Evolutionary conservation across 495 filamentous ascomycete genomes (phyloP).

Genomic region (Tuber indicum): DNA sequence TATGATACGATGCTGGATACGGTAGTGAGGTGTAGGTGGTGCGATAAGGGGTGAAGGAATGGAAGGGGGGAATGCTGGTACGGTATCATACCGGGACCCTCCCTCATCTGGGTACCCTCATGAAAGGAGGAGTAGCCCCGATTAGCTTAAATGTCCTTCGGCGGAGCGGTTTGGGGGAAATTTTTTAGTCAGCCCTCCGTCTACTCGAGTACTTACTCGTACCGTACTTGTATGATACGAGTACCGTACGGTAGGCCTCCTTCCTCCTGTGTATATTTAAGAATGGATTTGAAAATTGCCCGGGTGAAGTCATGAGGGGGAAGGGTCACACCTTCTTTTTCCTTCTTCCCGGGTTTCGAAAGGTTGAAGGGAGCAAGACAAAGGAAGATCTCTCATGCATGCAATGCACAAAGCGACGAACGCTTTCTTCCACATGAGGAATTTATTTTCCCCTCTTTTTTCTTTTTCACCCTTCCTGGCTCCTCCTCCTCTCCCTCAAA

Average conservation of each 20-base stretch:
- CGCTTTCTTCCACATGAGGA: neutral
- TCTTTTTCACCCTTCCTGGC: neutral
- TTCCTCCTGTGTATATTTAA: neutral
- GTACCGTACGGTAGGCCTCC: too few relatives aligned
- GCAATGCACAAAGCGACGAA: slow-evolving; percentile 1
- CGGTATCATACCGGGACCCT: too few relatives aligned
- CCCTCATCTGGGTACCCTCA: neutral
- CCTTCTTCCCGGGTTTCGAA: neutral
- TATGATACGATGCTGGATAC: neutral
- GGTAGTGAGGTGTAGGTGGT: neutral
- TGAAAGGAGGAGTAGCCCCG: neutral
- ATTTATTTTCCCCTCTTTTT: neutral
- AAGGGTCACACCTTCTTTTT: neutral
- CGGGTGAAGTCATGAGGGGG: slow-evolving; percentile 3
- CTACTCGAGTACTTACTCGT: neutral
- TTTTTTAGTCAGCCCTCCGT: neutral
- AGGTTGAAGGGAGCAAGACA: neutral
- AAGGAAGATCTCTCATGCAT: neutral
- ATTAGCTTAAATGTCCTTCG: neutral
- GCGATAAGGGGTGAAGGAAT: neutral
- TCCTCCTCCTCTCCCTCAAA: neutral
- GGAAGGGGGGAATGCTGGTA: neutral
- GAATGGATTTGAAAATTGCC: neutral
- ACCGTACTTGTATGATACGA: too few relatives aligned
- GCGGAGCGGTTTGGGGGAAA: neutral